phyloP scores from a whole-genome alignment of 208 protist genomes.

The Borovskyia barvae region DNA sequence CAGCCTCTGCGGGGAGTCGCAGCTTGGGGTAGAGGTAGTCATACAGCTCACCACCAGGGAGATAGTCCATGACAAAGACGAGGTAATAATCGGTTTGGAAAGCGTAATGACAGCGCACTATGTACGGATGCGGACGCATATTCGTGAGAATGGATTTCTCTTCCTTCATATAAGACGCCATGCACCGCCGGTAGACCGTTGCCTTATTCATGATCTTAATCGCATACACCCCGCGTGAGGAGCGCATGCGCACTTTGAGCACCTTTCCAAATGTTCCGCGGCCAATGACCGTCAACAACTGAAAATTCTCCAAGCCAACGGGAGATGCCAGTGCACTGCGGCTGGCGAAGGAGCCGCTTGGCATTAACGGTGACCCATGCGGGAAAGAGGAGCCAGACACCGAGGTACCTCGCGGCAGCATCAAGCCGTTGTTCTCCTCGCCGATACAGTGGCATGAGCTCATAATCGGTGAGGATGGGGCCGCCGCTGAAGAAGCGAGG shows the following conservation, averaged over 20 bases:
- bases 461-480: neutral
- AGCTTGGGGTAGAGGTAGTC: conserved; percentile 82
- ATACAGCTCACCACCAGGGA: conserved; percentile 95
- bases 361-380: neutral
- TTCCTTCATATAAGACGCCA: conserved; percentile 87
- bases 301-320: conserved; percentile 77
- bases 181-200: conserved; percentile 74
- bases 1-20: conserved; percentile 39
- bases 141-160: conserved; percentile 74
- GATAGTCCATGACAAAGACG: conserved; percentile 92
- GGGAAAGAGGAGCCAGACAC: neutral
- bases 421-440: conserved; percentile 11
- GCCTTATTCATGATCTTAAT: conserved; percentile 92
- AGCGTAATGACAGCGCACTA: conserved; percentile 80
- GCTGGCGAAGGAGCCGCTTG: conserved; percentile 1
- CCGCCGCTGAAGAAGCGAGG: neutral
- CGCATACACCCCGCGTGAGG: conserved; percentile 71
- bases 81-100: conserved; percentile 89
- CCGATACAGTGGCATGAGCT: conserved; percentile 7
- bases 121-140: conserved; percentile 86
- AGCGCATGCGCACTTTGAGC: conserved; percentile 79
- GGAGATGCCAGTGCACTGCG: conserved; percentile 5
- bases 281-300: conserved; percentile 88
- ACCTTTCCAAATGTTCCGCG: conserved; percentile 95
- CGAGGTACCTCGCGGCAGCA: conserved; percentile 14